Evolutionary conservation across 2,329 filamentous ascomycete species (phyloP), one percentile per base, ranked within the genome.

Genomic region (Cadophora malorum): DNA sequence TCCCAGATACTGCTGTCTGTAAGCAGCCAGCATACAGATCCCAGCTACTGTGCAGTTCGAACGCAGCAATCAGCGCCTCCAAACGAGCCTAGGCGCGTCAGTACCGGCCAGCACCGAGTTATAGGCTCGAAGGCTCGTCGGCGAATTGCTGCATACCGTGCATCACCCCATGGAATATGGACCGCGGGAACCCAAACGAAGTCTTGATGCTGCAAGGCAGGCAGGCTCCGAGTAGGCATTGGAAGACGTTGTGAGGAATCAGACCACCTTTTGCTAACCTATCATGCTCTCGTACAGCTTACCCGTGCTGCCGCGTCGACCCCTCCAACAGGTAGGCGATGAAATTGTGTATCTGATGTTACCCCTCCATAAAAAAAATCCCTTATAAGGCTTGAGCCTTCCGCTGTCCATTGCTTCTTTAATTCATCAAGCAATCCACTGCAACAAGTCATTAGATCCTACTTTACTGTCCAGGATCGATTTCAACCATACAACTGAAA

Each of bases 241-340:
- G 45, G 10, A 35, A 45, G 62, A 55, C 33, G 53, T 33, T 47
- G 25, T 53, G 31, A 23, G 63, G 31, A 21, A 71, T 67, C 69
- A 71, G 65, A 66, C 67, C 67, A 70, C 69, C 58, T 69, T 65
- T 56, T 28, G 52, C 28, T 16, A 60, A 31, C 67, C 67, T 65
- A 66, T 64, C 58, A 62, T 60, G 35, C 49, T 47, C 53, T 59
- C 49, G 52, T 35, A 50, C 28, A 65, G 59, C 64, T 69, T 64
- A 61, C 64, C 67, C 60, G 60, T 69, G 64, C 64, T 66, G 67
- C 67, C 58, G 53, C 31, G 21, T 64, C 53, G 53, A 66, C 67
- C 67, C 67, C 67, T 67, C 65, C 52, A 67, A 21, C 25, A 21
- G 49, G 28, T 47, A 56, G 21, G 45, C 31, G 25, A 41, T 23